phyloP scores from a whole-genome alignment of 2,329 filamentous ascomycete genomes.

The Phialophora chinensis region DNA sequence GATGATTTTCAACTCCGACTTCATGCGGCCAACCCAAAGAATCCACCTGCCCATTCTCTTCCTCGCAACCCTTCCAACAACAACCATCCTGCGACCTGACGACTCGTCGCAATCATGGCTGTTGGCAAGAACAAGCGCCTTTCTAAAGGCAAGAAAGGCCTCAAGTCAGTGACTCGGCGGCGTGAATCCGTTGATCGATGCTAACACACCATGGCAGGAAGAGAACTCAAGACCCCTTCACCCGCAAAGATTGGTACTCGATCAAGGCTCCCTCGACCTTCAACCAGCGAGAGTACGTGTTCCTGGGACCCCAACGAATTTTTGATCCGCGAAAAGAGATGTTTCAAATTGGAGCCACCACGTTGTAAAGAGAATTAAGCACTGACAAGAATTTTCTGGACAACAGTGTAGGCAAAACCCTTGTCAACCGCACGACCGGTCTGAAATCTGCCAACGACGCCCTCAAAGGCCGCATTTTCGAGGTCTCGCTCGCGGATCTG shows the following conservation, averaged over 20 bases:
- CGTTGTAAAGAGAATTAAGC: background rate
- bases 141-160: slow-evolving; percentile 99
- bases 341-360: background rate
- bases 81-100: slow-evolving; percentile 23
- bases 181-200: background rate
- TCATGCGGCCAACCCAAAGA: background rate
- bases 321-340: slow-evolving; percentile 12
- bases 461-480: slow-evolving; percentile 97
- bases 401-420: slow-evolving; percentile 94
- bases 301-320: slow-evolving; percentile 14
- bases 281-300: slow-evolving; percentile 89
- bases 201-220: slow-evolving; percentile 69
- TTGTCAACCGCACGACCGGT: slow-evolving; percentile 99
- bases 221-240: slow-evolving; percentile 96
- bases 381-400: slow-evolving; percentile 46
- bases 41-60: background rate
- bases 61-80: slow-evolving; percentile 8
- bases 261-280: slow-evolving; percentile 98
- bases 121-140: slow-evolving; percentile 99
- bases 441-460: slow-evolving; percentile 99
- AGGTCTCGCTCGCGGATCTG: slow-evolving; percentile 97
- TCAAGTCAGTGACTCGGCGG: slow-evolving; percentile 48
- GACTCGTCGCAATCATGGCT: slow-evolving; percentile 66
- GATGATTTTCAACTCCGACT: background rate
- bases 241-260: slow-evolving; percentile 98